Base-by-base conservation (phyloP, 2,329 filamentous ascomycete species). In the Zelopaecilomyces penicillatus region DNA sequence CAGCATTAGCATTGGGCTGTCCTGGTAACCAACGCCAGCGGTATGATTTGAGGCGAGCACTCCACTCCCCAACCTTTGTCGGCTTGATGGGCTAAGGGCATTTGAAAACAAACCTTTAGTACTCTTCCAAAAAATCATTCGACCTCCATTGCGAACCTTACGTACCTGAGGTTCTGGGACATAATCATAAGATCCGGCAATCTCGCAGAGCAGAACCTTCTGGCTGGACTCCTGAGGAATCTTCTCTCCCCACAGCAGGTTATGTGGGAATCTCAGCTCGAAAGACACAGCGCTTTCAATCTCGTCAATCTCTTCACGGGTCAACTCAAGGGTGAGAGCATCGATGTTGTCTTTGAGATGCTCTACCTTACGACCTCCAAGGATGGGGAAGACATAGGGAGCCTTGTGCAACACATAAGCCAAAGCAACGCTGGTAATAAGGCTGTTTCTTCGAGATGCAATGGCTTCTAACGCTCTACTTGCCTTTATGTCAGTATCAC, bases 361-460 rank as follows among this genome's bases (percentile, higher is more conserved):
- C 41, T 82, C 77, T 7, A 85, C 61, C 53, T 80, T 87, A 8
- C 83, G 73, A 0, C 82, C 81, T 8, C 85, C 84, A 4, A 87
- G 69, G 35, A 89, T 79, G 1, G 85, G 85, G 57, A 86, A 87
- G 9, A 88, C 80, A 54, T 86, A 79, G 0, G 82, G 76, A 1
- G 80, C 69, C 65, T 88, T 87, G 51, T 79, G 74, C 71, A 85
- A 75, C 10, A 88, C 79, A 56, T 89, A 89, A 2, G 85, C 84
- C 27, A 89, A 64, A 6, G 85, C 84, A 45, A 75, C 60, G 49
- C 68, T 70, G 11, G 69, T 73, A 50, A 73, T 63, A 42, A 60
- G 52, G 3, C 66, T 69, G 49, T 61, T 59, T 52, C 70, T 70
- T 47, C 65, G 64, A 27, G 54, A 52, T 39, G 71, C 70, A 38